These are phyloP conservation scores for Polyporus arcularius DNA, from an alignment of 768 basidiomycete genomes.

Conservation along the genomic window DNA sequence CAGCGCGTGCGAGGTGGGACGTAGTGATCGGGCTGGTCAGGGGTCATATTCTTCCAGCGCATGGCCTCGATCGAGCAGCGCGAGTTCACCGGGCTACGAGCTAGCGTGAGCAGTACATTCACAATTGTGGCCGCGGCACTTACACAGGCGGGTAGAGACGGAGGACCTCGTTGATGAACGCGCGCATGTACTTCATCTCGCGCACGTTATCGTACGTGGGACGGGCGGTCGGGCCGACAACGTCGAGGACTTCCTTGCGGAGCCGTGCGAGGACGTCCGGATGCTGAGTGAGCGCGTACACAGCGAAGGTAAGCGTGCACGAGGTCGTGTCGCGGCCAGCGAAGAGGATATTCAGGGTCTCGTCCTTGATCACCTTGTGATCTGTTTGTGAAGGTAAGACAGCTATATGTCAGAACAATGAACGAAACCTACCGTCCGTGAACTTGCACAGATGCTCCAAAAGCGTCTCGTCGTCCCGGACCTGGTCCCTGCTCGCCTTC, in stretches of 20 bases:
- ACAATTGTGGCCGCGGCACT: background rate
- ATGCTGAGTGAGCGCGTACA: slow-evolving; percentile 56
- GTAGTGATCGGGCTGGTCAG: slow-evolving; percentile 13
- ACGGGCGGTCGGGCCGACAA: slow-evolving; percentile 42
- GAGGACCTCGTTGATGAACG: slow-evolving; percentile 48
- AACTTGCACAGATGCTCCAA: slow-evolving; percentile 53
- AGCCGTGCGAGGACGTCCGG: slow-evolving; percentile 47
- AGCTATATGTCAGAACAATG: background rate
- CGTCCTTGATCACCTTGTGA: slow-evolving; percentile 47
- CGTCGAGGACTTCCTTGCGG: slow-evolving; percentile 49
- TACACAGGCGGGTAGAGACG: slow-evolving; percentile 11
- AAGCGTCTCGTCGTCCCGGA: slow-evolving; percentile 30
- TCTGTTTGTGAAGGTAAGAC: slow-evolving; percentile 31
- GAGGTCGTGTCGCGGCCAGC: slow-evolving; percentile 61
- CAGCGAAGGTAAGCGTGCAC: slow-evolving; percentile 50
- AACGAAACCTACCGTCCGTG: slow-evolving; percentile 45
- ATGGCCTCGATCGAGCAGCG: slow-evolving; percentile 12
- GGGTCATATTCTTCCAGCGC: slow-evolving; percentile 12
- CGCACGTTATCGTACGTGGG: slow-evolving; percentile 59
- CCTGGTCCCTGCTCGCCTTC: slow-evolving; percentile 11
- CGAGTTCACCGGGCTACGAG: slow-evolving; percentile 7
- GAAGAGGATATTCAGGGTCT: slow-evolving; percentile 55
- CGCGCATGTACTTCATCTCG: slow-evolving; percentile 59
- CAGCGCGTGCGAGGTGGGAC: slow-evolving; percentile 13
- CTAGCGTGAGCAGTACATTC: background rate